Evolutionary conservation across 2,329 filamentous ascomycete species (phyloP), one percentile per base, ranked within the genome.

Genomic region (Colletotrichum cuscutae): DNA sequence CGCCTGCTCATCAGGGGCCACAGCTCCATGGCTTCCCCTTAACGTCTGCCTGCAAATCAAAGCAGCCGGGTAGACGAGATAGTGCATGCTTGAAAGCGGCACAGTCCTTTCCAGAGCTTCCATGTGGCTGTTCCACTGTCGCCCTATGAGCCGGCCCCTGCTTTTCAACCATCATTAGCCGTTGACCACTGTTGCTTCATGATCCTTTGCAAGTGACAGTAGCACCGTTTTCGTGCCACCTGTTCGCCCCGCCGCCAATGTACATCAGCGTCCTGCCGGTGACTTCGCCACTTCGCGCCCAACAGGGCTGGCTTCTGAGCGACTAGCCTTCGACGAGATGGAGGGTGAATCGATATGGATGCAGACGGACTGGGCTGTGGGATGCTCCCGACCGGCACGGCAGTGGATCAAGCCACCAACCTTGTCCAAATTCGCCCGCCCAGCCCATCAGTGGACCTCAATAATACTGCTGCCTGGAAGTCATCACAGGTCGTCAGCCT

Each of bases 391-490:
- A 63, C 46, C 71, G 67, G 68, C 37, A 72, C 58, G 68, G 58
- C 62, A 68, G 68, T 66, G 37, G 32, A 60, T 58, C 68, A 72
- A 58, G 68, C 52, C 37, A 72, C 53, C 13, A 72, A 62, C 57
- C 52, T 68, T 58, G 58, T 52, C 15, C 26, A 15, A 13, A 46
- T 19, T 30, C 13, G 52, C 15, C 26, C 28, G 19, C 26, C 26
- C 30, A 63, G 58, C 52, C 37, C 49, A 26, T 32, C 22, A 49
- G 56, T 66, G 60, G 66, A 54, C 26, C 56, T 57, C 19, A 19
- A 49, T 56, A 72, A 73, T 72, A 46, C 62, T 71, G 71, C 68
- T 73, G 71, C 71, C 71, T 73, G 26, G 58, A 62, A 26, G 46
- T 13, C 65, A 28, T 46, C 59, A 32, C 15, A 60, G 42, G 15